phyloP scores from a whole-genome alignment of 1,284 basidiomycete genomes.

The Hemileia vastatrix region DNA sequence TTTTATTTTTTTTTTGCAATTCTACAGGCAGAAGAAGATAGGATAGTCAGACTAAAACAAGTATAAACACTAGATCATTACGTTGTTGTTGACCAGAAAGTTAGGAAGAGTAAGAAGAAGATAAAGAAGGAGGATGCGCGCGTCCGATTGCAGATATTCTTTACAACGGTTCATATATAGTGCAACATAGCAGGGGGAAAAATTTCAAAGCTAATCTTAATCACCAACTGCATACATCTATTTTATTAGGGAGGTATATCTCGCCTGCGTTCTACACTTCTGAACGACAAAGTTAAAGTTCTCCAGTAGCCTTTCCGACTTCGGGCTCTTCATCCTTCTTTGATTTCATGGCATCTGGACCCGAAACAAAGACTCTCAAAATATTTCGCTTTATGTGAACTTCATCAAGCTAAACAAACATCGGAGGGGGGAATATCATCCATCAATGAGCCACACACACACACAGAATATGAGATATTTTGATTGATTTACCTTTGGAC shows the following conservation, averaged over 20 bases:
- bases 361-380: constrained; percentile 8
- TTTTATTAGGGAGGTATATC: too few species aligned
- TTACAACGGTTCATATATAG: background rate
- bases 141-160: background rate
- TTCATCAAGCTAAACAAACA: constrained; percentile 14
- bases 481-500: constrained; percentile 1
- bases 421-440: background rate
- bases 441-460: background rate
- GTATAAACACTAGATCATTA: too few species aligned
- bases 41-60: too few species aligned
- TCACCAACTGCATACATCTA: background rate
- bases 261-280: background rate
- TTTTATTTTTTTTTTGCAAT: background rate
- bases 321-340: background rate
- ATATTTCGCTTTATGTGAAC: constrained; percentile 23
- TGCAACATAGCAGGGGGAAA: background rate
- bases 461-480: background rate
- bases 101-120: too few species aligned
- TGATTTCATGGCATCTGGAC: background rate
- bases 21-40: background rate
- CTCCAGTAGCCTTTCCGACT: constrained; percentile 17
- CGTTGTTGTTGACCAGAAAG: too few species aligned
- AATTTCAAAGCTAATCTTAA: background rate
- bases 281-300: background rate
- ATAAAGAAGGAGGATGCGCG: too few species aligned